phyloP scores from a whole-genome alignment of 257 asterid species.

The Mentha longifolia region DNA sequence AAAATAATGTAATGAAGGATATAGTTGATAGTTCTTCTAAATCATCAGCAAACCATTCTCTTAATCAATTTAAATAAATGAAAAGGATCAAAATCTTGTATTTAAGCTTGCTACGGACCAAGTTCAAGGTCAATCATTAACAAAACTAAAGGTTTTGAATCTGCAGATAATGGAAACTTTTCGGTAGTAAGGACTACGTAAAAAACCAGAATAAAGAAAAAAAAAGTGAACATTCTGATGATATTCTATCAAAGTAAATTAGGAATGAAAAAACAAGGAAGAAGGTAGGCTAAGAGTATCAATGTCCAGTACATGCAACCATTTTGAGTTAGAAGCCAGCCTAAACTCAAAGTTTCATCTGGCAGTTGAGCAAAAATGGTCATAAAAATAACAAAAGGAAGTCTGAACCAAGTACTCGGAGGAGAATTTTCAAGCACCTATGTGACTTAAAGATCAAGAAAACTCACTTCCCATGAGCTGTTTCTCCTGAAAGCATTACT shows the following conservation, averaged over 20 bases:
- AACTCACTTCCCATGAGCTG: slow-evolving; percentile 97
- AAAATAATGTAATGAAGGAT: slow-evolving; percentile 5
- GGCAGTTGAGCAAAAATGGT: slow-evolving; percentile 6
- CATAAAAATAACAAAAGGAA: background rate
- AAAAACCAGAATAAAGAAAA: background rate
- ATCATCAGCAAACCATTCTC: slow-evolving; percentile 6
- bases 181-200: background rate
- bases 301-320: slow-evolving; percentile 6
- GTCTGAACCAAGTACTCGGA: background rate
- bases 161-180: slow-evolving; percentile 7
- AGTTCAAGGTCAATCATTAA: slow-evolving; percentile 17
- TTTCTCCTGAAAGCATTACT: slow-evolving; percentile 98
- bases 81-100: slow-evolving; percentile 3
- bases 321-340: slow-evolving; percentile 17
- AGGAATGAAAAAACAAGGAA: background rate
- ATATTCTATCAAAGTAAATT: background rate
- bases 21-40: slow-evolving; percentile 22
- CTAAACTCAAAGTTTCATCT: background rate
- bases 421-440: background rate
- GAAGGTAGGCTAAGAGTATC: slow-evolving; percentile 8
- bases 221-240: background rate
- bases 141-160: slow-evolving; percentile 5
- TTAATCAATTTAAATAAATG: slow-evolving; percentile 7
- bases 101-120: background rate
- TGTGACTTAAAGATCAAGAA: slow-evolving; percentile 19